phyloP scores from a whole-genome alignment of 805 yeast genomes.

The Candida schatavii region DNA sequence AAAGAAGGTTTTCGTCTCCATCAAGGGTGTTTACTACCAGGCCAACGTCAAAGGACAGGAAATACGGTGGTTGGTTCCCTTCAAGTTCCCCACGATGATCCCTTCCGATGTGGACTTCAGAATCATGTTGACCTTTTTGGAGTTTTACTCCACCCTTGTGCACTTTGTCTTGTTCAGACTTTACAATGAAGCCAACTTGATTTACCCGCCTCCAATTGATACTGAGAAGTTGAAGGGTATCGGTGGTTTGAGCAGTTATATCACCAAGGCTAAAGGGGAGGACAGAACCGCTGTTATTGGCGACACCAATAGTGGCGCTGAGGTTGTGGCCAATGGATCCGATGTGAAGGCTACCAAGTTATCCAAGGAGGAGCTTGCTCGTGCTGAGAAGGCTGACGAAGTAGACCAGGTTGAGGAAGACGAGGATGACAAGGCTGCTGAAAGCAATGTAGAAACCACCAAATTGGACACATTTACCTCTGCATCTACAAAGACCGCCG shows the following conservation, averaged over 20 bases:
- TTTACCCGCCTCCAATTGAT: slow-evolving; percentile 89
- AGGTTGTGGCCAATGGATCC: slow-evolving; percentile 14
- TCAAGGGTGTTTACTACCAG: slow-evolving; percentile 95
- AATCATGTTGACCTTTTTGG: slow-evolving; percentile 95
- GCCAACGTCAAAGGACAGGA: slow-evolving; percentile 90
- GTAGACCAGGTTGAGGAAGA: slow-evolving; percentile 13
- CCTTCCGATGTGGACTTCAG: slow-evolving; percentile 94
- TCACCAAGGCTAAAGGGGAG: slow-evolving; percentile 21
- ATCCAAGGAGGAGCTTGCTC: slow-evolving; percentile 36
- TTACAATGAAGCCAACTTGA: slow-evolving; percentile 79
- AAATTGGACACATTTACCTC: slow-evolving; percentile 72
- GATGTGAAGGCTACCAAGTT: slow-evolving; percentile 34
- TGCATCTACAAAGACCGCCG: slow-evolving; percentile 53
- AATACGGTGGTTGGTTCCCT: slow-evolving; percentile 94
- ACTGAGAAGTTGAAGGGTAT: slow-evolving; percentile 70
- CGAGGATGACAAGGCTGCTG: slow-evolving; percentile 14
- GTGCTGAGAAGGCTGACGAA: slow-evolving; percentile 51
- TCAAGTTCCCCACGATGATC: slow-evolving; percentile 92
- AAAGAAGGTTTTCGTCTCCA: slow-evolving; percentile 89
- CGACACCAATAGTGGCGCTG: slow-evolving; percentile 1
- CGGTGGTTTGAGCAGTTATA: slow-evolving; percentile 84
- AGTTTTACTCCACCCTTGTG: slow-evolving; percentile 87
- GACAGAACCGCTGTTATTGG: not conserved
- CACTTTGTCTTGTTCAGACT: slow-evolving; percentile 85
- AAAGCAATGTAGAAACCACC: slow-evolving; percentile 17